These are phyloP conservation scores for Alternaria ventricosa DNA, from an alignment of 2,329 filamentous ascomycete species.

Conservation along the genomic window DNA sequence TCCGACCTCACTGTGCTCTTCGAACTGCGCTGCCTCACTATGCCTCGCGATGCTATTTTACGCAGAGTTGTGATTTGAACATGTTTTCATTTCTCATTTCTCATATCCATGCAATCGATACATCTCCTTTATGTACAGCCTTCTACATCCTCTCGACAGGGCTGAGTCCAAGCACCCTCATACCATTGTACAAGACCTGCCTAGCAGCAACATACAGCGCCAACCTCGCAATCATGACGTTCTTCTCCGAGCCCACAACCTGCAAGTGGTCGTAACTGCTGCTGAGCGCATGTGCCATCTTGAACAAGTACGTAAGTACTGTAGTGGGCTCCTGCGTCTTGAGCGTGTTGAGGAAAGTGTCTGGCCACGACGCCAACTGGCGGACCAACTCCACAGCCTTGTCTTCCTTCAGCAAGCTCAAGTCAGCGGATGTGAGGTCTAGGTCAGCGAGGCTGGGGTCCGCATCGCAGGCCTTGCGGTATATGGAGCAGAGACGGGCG, in stretches of 20 bases:
- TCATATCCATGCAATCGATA: not conserved
- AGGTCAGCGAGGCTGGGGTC: conserved; percentile 58
- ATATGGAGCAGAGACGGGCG: conserved; percentile 46
- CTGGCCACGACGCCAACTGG: conserved; percentile 82
- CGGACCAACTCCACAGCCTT: conserved; percentile 78
- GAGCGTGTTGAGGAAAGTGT: conserved; percentile 82
- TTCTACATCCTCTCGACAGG: conserved; percentile 69
- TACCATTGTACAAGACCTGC: conserved; percentile 80
- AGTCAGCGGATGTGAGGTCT: conserved; percentile 71
- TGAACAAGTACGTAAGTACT: conserved; percentile 77
- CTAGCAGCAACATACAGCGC: conserved; percentile 77
- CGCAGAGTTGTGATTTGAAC: not conserved
- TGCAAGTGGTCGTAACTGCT: conserved; percentile 82
- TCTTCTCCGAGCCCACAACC: conserved; percentile 78
- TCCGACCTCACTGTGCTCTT: not conserved
- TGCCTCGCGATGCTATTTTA: not conserved
- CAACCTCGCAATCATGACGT: conserved; percentile 70
- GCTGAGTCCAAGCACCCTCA: conserved; percentile 78
- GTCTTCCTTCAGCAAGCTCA: conserved; percentile 71
- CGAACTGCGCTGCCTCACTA: no score
- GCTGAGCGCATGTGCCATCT: conserved; percentile 82
- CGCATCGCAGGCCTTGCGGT: conserved; percentile 59
- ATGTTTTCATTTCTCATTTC: not conserved
- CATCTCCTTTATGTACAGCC: not conserved
- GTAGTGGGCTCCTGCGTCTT: conserved; percentile 80